Evolutionary conservation across 805 yeast genomes (phyloP).

Genomic region (Myxozyma monticola): DNA sequence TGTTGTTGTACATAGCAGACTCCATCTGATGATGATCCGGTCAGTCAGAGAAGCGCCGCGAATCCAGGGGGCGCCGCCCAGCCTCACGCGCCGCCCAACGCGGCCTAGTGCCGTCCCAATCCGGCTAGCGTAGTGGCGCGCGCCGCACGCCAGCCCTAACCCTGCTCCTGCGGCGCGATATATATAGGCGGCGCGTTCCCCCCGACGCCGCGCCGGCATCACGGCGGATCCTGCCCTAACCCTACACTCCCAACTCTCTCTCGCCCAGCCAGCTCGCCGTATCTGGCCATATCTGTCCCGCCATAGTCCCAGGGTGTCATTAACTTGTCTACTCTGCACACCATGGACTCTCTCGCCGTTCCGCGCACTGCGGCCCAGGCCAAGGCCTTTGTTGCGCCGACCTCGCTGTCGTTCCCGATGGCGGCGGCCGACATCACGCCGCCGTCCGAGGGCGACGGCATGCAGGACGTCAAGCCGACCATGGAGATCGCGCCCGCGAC

Average conservation of each 20-base stretch:
- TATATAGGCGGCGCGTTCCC: constrained; percentile 12
- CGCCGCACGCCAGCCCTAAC: constrained; percentile 14
- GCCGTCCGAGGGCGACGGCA: constrained; percentile 7
- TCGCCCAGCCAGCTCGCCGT: too few species aligned
- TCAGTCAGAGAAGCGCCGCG: too few species aligned
- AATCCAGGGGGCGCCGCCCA: too few species aligned
- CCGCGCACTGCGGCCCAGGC: constrained; percentile 81
- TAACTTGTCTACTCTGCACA: constrained; percentile 34
- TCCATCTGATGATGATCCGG: too few species aligned
- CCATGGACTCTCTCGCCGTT: constrained; percentile 70
- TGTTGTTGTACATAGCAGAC: too few species aligned
- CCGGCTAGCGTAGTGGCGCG: constrained; percentile 5
- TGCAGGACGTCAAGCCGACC: constrained; percentile 27
- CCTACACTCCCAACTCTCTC: too few species aligned
- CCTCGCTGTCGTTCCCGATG: constrained; percentile 64
- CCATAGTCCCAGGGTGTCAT: constrained; percentile 32
- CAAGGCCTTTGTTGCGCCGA: constrained; percentile 65
- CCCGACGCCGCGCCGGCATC: too few species aligned
- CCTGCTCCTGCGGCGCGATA: constrained; percentile 6
- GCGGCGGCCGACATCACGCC: constrained; percentile 42
- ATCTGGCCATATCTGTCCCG: too few species aligned
- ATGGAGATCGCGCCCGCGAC: constrained; percentile 24
- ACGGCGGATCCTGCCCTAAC: too few species aligned
- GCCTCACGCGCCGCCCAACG: too few species aligned
- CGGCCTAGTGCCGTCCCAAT: too few species aligned